A percentile compares a stretch with the other conserved stretches of the same genome.
phyloP scores from a whole-genome alignment of 768 basidiomycete species.

The Naganishia kalamii region DNA sequence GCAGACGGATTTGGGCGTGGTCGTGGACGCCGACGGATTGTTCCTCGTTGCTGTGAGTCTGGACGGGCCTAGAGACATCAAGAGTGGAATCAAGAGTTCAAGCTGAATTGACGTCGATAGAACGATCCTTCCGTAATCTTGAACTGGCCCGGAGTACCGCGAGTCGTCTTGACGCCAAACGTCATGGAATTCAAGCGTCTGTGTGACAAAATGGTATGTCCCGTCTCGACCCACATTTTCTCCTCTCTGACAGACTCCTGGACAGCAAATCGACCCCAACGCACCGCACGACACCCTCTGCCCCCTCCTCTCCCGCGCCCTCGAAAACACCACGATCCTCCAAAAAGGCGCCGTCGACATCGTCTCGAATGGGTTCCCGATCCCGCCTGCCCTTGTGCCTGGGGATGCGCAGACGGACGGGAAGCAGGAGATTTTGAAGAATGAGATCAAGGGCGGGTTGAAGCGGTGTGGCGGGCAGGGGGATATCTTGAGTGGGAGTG shows the following conservation, averaged over 20 bases:
- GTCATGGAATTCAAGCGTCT: conserved; percentile 85
- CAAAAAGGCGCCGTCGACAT: conserved; percentile 81
- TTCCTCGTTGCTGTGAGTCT: conserved; percentile 56
- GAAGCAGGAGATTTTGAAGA: conserved; percentile 55
- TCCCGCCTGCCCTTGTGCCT: conserved; percentile 44
- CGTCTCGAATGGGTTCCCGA: conserved; percentile 55
- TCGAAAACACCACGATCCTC: conserved; percentile 83
- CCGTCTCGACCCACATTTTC: background rate
- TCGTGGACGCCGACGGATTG: conserved; percentile 89
- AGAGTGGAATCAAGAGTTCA: background rate
- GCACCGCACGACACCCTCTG: conserved; percentile 53
- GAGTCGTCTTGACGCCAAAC: conserved; percentile 88
- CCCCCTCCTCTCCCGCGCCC: conserved; percentile 60
- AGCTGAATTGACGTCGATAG: conserved; percentile 35
- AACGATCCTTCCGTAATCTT: conserved; percentile 65
- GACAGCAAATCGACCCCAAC: conserved; percentile 46
- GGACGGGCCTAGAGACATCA: background rate
- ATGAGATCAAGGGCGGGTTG: conserved; percentile 68
- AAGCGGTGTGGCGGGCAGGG: conserved; percentile 96
- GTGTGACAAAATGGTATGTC: conserved; percentile 62
- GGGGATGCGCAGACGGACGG: conserved; percentile 48
- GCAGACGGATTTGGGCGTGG: conserved; percentile 72
- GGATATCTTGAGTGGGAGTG: conserved; percentile 79
- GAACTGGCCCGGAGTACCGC: conserved; percentile 62
- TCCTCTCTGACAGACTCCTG: background rate